Evolutionary conservation across 352 stramenopile genomes (phyloP), one percentile per base, ranked within the genome.

Genomic region (Globisporangium solare): DNA sequence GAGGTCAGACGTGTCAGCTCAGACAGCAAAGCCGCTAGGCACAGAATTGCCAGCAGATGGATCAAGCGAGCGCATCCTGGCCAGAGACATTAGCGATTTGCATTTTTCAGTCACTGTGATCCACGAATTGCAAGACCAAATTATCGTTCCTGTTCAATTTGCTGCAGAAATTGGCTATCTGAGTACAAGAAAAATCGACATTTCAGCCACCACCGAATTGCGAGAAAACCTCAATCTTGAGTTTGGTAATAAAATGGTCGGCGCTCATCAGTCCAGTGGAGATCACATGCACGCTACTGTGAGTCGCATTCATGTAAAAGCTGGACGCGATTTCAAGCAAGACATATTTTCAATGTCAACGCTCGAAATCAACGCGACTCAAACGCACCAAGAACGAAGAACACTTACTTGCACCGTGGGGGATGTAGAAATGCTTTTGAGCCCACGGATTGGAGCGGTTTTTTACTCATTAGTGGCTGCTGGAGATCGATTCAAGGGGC

Each of bases 261-360:
- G 10, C 5, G 31, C n/a, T 1, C 6, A 21, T 27, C 11, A 15
- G 6, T 14, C 18, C n/a, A 24, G 15, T 20, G 35, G 45, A 18
- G 24, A 45, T 6, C 37, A 32, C 27, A 22, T 55, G 15, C 43
- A 32, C 17, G 35, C 20, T 14, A 12, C 6, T 13, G 13, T 45
- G 1, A n/a, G 14, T 17, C 54, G 18, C 3, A 6, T 64, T 7
- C 48, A 8, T 3, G 35, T 42, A 3, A 21, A 39, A 14, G 48
- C 43, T 18, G 51, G 58, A 21, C 58, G 51, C 8, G 58, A 18
- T 20, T 54, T 64, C 51, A 32, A 59, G 43, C 51, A 64, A 32
- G 37, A 8, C 7, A 35, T 64, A 12, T 18, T 58, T 8, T 20
- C 18, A 12, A 13, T 51, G 21, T 35, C 43, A 39, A 24, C 45